These are phyloP conservation scores for Smallanthus sonchifolius DNA, from an alignment of 129 eudicot species.

Conservation along the genomic window DNA sequence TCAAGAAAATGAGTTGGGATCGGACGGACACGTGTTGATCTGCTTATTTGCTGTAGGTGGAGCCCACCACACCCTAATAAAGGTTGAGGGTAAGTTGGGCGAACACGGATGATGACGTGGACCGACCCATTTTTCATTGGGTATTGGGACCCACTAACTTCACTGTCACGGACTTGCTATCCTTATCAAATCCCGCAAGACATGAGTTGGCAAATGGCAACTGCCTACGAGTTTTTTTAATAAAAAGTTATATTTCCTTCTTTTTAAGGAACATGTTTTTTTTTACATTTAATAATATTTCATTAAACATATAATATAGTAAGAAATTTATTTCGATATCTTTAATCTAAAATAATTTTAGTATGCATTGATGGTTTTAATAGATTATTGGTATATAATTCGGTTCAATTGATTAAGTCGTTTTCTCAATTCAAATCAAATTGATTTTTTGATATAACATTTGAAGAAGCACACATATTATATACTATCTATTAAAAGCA, in stretches of 20 bases:
- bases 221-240: background rate
- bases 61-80: constrained; percentile 18
- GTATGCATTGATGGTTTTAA: too few species aligned
- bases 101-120: constrained; percentile 30
- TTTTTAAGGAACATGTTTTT: background rate
- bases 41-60: constrained; percentile 3
- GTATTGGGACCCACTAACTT: constrained; percentile 21
- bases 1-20: background rate
- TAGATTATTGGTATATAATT: too few species aligned
- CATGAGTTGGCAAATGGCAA: constrained; percentile 26
- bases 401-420: too few species aligned
- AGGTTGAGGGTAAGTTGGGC: constrained; percentile 28
- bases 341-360: too few species aligned
- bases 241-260: background rate
- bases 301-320: too few species aligned
- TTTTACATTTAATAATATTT: background rate
- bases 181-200: constrained; percentile 26
- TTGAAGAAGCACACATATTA: too few species aligned
- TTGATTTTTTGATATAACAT: too few species aligned
- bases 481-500: too few species aligned
- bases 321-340: too few species aligned
- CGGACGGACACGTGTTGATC: background rate
- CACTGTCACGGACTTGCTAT: constrained; percentile 32
- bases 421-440: too few species aligned
- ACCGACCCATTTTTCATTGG: constrained; percentile 4